Evolutionary conservation across 768 basidiomycete species (phyloP).

Genomic region (Baorangia bicolor): DNA sequence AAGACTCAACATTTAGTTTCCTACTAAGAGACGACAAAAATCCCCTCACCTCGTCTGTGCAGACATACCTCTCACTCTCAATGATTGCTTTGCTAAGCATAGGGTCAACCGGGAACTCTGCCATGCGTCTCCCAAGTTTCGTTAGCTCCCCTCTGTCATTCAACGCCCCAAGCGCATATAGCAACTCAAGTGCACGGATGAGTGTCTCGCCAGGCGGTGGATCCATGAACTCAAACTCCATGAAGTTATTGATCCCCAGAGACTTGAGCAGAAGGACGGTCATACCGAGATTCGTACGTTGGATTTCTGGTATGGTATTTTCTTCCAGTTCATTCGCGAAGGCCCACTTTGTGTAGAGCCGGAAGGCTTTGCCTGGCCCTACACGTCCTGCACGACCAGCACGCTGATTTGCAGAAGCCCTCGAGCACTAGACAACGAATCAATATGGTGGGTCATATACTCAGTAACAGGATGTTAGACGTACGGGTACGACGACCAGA

Average conservation of each 20-base stretch:
- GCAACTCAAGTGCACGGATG: constrained; percentile 87
- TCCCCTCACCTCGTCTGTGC: constrained; percentile 88
- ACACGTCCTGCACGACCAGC: constrained; percentile 98
- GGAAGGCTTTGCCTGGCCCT: constrained; percentile 96
- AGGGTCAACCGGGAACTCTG: constrained; percentile 98
- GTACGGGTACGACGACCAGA: constrained; percentile 89
- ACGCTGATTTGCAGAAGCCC: constrained; percentile 95
- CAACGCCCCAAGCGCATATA: constrained; percentile 94
- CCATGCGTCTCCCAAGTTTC: constrained; percentile 96
- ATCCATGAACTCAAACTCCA: constrained; percentile 98
- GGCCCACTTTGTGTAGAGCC: constrained; percentile 99
- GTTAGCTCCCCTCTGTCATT: constrained; percentile 97
- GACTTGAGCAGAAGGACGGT: constrained; percentile 95
- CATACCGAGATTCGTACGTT: constrained; percentile 96
- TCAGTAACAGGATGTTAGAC: constrained; percentile 29
- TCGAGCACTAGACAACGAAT: constrained; percentile 66
- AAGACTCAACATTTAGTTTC: not conserved
- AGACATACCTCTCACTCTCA: constrained; percentile 88
- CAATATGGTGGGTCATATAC: not conserved
- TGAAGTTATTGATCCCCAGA: constrained; percentile 95
- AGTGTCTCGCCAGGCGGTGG: constrained; percentile 97
- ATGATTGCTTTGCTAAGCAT: constrained; percentile 97
- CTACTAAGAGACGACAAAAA: not conserved
- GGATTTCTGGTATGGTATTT: constrained; percentile 98
- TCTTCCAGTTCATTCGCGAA: constrained; percentile 94